Evolutionary conservation across 2,329 filamentous ascomycete species (phyloP).

Genomic region (Xylariales sp.): DNA sequence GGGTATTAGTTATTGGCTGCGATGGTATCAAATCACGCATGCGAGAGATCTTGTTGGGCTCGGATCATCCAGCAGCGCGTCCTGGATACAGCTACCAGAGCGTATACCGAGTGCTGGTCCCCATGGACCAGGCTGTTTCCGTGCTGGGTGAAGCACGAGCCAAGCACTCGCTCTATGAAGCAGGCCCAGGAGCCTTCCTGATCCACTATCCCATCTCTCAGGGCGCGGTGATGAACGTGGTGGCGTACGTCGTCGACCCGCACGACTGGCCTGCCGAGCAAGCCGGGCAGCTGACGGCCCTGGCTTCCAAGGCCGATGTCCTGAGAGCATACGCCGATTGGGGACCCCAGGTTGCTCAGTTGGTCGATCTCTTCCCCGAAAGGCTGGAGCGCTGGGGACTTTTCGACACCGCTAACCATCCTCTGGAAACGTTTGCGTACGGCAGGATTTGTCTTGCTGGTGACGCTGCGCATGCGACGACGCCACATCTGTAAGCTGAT

Average conservation of each 20-base stretch:
- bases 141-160: conserved; percentile 28
- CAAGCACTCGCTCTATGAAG: neutral
- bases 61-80: conserved; percentile 31
- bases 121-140: conserved; percentile 40
- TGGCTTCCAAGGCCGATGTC: neutral
- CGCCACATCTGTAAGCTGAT: too few species aligned
- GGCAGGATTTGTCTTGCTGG: conserved; percentile 1
- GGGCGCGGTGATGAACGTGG: neutral
- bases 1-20: conserved; percentile 41
- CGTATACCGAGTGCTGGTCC: conserved; percentile 45
- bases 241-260: neutral
- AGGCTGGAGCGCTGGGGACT: conserved; percentile 16
- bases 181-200: neutral
- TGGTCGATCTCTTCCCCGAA: too few species aligned
- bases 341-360: neutral
- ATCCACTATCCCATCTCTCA: neutral
- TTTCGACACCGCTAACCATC: conserved; percentile 18
- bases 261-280: neutral
- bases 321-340: neutral
- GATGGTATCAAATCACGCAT: conserved; percentile 46
- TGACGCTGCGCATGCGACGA: conserved; percentile 4
- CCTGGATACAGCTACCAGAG: conserved; percentile 48
- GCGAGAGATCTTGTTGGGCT: conserved; percentile 36
- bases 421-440: neutral
- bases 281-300: too few species aligned